Percentiles rank a stretch among this genome's conserved stretches.
Conservation (phyloP, 2,329 filamentous ascomycete genomes). For the Aspergillus sp. region DNA sequence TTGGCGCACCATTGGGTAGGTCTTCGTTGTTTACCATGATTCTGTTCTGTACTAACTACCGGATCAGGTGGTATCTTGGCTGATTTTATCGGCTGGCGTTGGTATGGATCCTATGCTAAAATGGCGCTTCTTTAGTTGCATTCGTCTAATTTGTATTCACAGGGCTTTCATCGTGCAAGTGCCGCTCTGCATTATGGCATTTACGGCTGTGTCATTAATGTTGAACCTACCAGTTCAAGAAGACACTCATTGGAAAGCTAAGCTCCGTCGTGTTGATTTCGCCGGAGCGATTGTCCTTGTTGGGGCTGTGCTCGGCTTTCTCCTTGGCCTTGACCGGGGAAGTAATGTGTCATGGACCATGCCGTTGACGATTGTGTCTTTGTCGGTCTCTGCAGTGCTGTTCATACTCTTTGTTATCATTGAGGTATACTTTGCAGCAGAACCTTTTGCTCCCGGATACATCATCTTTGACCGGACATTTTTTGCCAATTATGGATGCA, state of each 20-base stretch:
- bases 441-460: constrained; percentile 69
- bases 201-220: constrained; percentile 55
- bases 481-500: constrained; percentile 61
- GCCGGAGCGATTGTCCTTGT: constrained; percentile 62
- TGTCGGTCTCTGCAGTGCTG: constrained; percentile 51
- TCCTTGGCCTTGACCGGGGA: constrained; percentile 65
- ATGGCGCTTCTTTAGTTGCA: not conserved
- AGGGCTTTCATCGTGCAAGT: constrained; percentile 67
- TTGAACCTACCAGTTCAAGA: constrained; percentile 56
- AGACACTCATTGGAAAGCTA: constrained; percentile 56
- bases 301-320: constrained; percentile 57
- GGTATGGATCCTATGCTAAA: constrained; percentile 39
- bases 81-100: constrained; percentile 68
- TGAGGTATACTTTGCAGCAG: constrained; percentile 59
- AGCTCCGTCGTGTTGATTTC: constrained; percentile 65
- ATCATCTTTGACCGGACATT: constrained; percentile 63
- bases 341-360: constrained; percentile 64
- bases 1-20: constrained; percentile 60
- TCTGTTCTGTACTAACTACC: constrained; percentile 9
- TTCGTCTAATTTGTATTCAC: not conserved
- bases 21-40: not conserved
- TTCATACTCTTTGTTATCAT: constrained; percentile 63
- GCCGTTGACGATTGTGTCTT: constrained; percentile 50
- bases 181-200: constrained; percentile 61
- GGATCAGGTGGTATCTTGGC: constrained; percentile 55